Conservation (phyloP, 2,329 filamentous ascomycete species). For the Cryphonectria nitschkei region DNA sequence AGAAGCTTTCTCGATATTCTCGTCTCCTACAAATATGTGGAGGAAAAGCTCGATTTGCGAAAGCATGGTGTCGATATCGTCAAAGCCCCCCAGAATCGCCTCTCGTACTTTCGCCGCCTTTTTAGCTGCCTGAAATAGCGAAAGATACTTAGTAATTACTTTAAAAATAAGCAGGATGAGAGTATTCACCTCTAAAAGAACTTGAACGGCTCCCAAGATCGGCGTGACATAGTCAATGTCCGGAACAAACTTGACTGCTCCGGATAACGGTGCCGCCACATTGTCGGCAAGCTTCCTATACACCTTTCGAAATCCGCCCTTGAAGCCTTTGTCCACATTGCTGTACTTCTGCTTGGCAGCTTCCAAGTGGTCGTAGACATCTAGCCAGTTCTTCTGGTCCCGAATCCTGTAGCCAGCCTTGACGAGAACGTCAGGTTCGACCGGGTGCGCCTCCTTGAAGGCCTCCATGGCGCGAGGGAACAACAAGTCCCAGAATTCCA, state of each 20-base stretch:
- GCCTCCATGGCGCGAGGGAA: conserved; percentile 7
- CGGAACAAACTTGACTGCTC: too few relatives aligned
- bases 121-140: neutral
- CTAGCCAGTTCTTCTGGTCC: conserved; percentile 5
- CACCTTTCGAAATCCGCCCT: conserved; percentile 1
- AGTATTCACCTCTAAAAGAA: conserved; percentile 2
- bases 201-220: conserved; percentile 11
- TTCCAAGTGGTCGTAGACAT: conserved; percentile 9
- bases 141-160: too few relatives aligned
- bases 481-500: conserved; percentile 6
- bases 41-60: conserved; percentile 3
- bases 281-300: neutral
- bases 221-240: conserved; percentile 2
- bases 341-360: neutral
- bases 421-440: neutral
- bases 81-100: neutral
- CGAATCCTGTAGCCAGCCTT: neutral
- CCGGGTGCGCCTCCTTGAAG: neutral
- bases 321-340: neutral
- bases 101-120: conserved; percentile 5
- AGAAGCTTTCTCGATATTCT: conserved; percentile 14
- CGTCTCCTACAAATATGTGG: neutral
- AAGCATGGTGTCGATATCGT: conserved; percentile 8
- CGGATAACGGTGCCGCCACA: too few relatives aligned
- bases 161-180: too few relatives aligned